Percentiles rank a stretch among this genome's conserved stretches.
Conservation (phyloP, 495 filamentous ascomycete species). For the Hypoxylon rickii region DNA sequence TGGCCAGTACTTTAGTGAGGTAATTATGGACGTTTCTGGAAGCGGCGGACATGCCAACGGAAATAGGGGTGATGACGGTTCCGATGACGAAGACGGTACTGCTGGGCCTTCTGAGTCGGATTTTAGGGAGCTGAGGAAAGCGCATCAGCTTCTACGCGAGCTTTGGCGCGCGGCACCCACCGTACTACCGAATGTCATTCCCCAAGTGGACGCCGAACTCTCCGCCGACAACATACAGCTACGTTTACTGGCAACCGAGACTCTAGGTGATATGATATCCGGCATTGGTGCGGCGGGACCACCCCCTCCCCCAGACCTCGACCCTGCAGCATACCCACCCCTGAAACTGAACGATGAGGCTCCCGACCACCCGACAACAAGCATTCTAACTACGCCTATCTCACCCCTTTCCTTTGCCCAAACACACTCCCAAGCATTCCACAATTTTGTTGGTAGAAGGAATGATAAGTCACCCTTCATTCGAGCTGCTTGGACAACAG, state of each 20-base stretch:
- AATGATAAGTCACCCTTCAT: slow-evolving; percentile 84
- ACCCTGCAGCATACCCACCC: slow-evolving; percentile 81
- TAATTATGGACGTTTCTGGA: slow-evolving; percentile 85
- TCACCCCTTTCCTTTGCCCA: slow-evolving; percentile 85
- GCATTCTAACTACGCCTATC: slow-evolving; percentile 74
- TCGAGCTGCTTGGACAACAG: slow-evolving; percentile 81
- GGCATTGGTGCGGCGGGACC: slow-evolving; percentile 90
- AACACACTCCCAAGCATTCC: slow-evolving; percentile 74
- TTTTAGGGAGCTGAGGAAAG: slow-evolving; percentile 83
- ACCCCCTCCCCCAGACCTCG: slow-evolving; percentile 70
- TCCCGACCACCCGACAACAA: slow-evolving; percentile 51
- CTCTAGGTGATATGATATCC: slow-evolving; percentile 89
- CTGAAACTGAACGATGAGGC: slow-evolving; percentile 65
- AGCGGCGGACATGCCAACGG: slow-evolving; percentile 54
- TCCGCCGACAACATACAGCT: slow-evolving; percentile 86
- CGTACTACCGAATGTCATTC: slow-evolving; percentile 90
- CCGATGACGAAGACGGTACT: slow-evolving; percentile 70
- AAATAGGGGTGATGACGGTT: slow-evolving; percentile 60
- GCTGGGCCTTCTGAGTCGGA: slow-evolving; percentile 76
- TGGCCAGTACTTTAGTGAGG: slow-evolving; percentile 95
- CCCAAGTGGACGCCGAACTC: slow-evolving; percentile 90
- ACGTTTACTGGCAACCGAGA: slow-evolving; percentile 85
- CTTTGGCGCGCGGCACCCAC: slow-evolving; percentile 90
- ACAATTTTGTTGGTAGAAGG: slow-evolving; percentile 77
- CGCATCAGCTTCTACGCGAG: slow-evolving; percentile 86